Conservation (phyloP, 192 early-diverging fungal genomes). For the Endogone sp. region DNA sequence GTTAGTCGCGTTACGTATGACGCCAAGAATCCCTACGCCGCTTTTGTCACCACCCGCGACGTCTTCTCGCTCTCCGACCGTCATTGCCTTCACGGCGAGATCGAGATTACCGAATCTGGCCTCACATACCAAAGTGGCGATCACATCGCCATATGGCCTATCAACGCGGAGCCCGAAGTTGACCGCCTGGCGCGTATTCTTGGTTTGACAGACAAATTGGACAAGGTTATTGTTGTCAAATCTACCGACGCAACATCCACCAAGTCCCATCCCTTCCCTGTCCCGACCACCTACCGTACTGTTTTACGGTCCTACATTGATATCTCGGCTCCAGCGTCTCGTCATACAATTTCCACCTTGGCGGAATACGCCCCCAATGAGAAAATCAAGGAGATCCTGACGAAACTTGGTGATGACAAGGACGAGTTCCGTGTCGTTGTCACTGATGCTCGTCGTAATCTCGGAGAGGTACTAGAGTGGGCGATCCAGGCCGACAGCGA, state of each 20-base stretch:
- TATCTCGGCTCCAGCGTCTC: conserved; percentile 70
- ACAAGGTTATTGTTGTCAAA: conserved; percentile 63
- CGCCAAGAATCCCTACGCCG: conserved; percentile 82
- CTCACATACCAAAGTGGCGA: conserved; percentile 91
- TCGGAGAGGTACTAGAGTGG: conserved; percentile 72
- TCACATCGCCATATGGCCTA: conserved; percentile 90
- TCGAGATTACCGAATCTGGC: conserved; percentile 80
- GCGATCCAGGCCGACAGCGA: conserved; percentile 48
- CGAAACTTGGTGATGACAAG: conserved; percentile 60
- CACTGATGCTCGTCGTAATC: conserved; percentile 57
- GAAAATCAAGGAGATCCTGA: conserved; percentile 45
- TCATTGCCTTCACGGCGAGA: conserved; percentile 89
- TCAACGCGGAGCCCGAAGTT: conserved; percentile 81
- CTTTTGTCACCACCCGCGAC: conserved; percentile 61
- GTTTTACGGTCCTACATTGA: conserved; percentile 92
- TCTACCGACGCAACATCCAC: conserved; percentile 69
- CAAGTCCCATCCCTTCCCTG: conserved; percentile 84
- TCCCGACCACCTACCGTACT: conserved; percentile 79
- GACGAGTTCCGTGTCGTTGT: conserved; percentile 61
- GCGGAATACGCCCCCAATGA: conserved; percentile 55
- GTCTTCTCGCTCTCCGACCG: conserved; percentile 71
- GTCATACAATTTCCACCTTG: conserved; percentile 60
- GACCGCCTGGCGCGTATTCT: conserved; percentile 58
- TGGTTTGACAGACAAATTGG: conserved; percentile 59
- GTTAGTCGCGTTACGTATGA: conserved; percentile 61